phyloP scores from a whole-genome alignment of 116 monocot species.

The Dioscorea cayenensis region DNA sequence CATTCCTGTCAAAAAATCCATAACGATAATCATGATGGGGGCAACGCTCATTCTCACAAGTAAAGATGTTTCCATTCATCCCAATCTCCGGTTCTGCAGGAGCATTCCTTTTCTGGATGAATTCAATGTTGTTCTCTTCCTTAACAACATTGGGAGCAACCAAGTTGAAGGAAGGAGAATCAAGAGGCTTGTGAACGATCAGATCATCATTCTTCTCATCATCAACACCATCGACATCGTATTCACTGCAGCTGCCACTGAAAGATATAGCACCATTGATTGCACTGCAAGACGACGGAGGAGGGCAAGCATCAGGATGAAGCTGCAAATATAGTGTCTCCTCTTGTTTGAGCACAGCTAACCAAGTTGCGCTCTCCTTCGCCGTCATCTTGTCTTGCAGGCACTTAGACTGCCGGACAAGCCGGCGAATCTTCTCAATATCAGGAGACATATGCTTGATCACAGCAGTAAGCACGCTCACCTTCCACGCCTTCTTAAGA shows the following conservation, averaged over 20 bases:
- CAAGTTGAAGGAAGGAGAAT: slow-evolving; percentile 12
- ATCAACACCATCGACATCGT: slow-evolving; percentile 37
- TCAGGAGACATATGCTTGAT: slow-evolving; percentile 81
- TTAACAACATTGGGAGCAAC: slow-evolving; percentile 3
- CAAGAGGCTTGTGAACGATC: slow-evolving; percentile 12
- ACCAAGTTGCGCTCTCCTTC: slow-evolving; percentile 62
- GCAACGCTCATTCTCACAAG: slow-evolving; percentile 41
- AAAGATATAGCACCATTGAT: slow-evolving; percentile 15
- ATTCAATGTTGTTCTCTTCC: slow-evolving; percentile 24
- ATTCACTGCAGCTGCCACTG: slow-evolving; percentile 32
- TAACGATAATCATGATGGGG: slow-evolving; percentile 28
- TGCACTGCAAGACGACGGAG: slow-evolving; percentile 12
- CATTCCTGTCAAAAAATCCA: slow-evolving; percentile 39
- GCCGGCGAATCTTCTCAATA: slow-evolving; percentile 50
- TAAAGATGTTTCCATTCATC: slow-evolving; percentile 17
- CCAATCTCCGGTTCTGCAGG: slow-evolving; percentile 15
- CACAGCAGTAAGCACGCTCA: slow-evolving; percentile 51
- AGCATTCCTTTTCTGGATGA: slow-evolving; percentile 49
- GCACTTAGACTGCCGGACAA: slow-evolving; percentile 67
- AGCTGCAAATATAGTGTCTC: slow-evolving; percentile 35
- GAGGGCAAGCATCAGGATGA: slow-evolving; percentile 33
- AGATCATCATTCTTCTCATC: slow-evolving; percentile 23
- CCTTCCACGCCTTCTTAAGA: slow-evolving; percentile 77
- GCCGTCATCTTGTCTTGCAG: slow-evolving; percentile 85
- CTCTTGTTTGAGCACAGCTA: slow-evolving; percentile 50